Conservation (phyloP, 176 grass and related monocot genomes). For the Lolium rigidum region DNA sequence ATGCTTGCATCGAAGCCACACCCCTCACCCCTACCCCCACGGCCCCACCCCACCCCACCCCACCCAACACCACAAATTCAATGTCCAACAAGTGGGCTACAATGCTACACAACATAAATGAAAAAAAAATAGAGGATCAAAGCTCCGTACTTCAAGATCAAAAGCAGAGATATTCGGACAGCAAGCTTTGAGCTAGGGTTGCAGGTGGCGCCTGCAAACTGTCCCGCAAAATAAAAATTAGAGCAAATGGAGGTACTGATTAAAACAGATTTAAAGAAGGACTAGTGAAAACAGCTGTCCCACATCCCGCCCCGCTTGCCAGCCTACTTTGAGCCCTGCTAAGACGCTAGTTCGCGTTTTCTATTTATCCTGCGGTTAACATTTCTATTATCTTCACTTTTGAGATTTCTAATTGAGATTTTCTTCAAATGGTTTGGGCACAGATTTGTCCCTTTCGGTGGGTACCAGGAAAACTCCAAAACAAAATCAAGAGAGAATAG, state of each 20-base stretch:
- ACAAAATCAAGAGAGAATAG: too few relatives aligned
- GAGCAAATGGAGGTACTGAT: too few relatives aligned
- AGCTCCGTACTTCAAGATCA: background rate
- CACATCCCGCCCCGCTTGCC: too few relatives aligned
- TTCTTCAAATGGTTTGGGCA: background rate
- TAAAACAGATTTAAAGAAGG: too few relatives aligned
- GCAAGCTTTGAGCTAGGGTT: background rate
- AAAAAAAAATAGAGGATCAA: background rate
- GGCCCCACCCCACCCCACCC: background rate
- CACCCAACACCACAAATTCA: background rate
- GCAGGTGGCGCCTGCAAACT: too few relatives aligned
- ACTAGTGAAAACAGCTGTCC: too few relatives aligned
- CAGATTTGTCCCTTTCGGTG: background rate
- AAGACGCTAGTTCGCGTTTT: background rate
- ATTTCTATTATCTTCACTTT: background rate
- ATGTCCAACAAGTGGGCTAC: background rate
- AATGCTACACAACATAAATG: too few relatives aligned
- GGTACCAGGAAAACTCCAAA: background rate
- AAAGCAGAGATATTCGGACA: background rate
- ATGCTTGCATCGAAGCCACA: background rate
- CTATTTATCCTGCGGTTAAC: background rate
- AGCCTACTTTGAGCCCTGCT: background rate
- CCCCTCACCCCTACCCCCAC: background rate
- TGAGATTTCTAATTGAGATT: background rate
- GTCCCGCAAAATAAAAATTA: too few relatives aligned